Evolutionary conservation across 202 grass and related monocot species (phyloP).

Genomic region (Panicum hallii): DNA sequence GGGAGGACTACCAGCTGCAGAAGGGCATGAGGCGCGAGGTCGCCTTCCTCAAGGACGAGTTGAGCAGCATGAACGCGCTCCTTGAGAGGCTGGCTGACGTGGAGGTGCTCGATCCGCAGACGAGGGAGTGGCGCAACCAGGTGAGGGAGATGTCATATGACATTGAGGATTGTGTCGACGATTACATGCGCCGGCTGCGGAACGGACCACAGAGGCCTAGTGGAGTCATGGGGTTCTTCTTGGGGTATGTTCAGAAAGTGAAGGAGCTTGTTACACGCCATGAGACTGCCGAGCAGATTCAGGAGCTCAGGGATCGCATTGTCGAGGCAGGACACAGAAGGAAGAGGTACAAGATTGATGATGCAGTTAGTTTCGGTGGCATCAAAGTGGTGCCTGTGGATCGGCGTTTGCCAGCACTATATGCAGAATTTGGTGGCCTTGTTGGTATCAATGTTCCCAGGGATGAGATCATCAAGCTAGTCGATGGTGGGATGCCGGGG

Average conservation of each 20-base stretch:
- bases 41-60: conserved; percentile 42
- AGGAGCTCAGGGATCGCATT: conserved; percentile 39
- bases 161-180: conserved; percentile 47
- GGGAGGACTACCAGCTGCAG: conserved; percentile 38
- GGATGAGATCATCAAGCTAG: conserved; percentile 36
- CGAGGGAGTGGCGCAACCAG: conserved; percentile 47
- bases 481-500: conserved; percentile 7
- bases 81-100: conserved; percentile 31
- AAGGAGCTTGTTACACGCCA: conserved; percentile 21
- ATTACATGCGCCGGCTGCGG: conserved; percentile 33
- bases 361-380: not conserved
- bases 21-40: conserved; percentile 31
- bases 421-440: conserved; percentile 30
- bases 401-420: conserved; percentile 39
- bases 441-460: conserved; percentile 34
- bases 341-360: conserved; percentile 54
- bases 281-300: conserved; percentile 40
- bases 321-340: conserved; percentile 30
- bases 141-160: conserved; percentile 56
- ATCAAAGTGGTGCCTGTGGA: not conserved
- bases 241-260: conserved; percentile 16
- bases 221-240: conserved; percentile 37
- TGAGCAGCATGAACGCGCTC: conserved; percentile 52
- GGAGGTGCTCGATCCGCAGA: conserved; percentile 17
- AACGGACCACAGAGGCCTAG: not conserved